These are phyloP conservation scores for Penicillium sp. DNA, from an alignment of 2,329 filamentous ascomycete species.

Conservation along the genomic window DNA sequence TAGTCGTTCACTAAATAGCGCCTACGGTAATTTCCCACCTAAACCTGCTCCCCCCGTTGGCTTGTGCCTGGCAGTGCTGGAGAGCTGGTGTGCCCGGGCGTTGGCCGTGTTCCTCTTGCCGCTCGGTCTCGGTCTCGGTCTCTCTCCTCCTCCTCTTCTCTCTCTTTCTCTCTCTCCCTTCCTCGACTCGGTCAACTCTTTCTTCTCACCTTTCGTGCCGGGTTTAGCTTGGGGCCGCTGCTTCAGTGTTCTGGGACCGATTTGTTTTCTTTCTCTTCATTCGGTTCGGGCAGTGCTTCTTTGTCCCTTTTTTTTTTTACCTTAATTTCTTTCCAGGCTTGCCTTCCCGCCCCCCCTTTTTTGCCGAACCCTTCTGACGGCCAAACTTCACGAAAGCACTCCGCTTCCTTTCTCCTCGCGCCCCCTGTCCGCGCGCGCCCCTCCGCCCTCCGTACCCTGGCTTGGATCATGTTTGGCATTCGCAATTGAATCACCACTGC, in stretches of 20 bases:
- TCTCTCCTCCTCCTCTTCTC: slow-evolving; percentile 3
- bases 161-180: slow-evolving; percentile 14
- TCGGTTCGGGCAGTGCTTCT: slow-evolving; percentile 11
- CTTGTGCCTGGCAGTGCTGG: too few species aligned
- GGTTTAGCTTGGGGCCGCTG: too few species aligned
- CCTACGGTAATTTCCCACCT: background rate
- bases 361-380: slow-evolving; percentile 11
- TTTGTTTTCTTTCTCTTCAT: slow-evolving; percentile 13
- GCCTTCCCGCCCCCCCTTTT: slow-evolving; percentile 10
- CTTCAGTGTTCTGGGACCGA: slow-evolving; percentile 1
- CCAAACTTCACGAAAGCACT: slow-evolving; percentile 3
- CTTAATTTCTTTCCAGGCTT: background rate
- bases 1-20: background rate
- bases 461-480: slow-evolving; percentile 19
- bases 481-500: slow-evolving; percentile 14
- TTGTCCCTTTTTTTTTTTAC: slow-evolving; percentile 11
- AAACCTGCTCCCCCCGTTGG: background rate
- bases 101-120: background rate
- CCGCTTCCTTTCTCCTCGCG: slow-evolving; percentile 20
- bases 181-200: slow-evolving; percentile 15
- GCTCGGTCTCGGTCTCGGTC: background rate
- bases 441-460: slow-evolving; percentile 16
- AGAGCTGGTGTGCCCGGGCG: too few species aligned
- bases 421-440: slow-evolving; percentile 21
- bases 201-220: too few species aligned